Percentiles rank a stretch among this genome's conserved stretches.
Conservation (phyloP, 1,139 yeast genomes). For the Debaryomyces coudertii region DNA sequence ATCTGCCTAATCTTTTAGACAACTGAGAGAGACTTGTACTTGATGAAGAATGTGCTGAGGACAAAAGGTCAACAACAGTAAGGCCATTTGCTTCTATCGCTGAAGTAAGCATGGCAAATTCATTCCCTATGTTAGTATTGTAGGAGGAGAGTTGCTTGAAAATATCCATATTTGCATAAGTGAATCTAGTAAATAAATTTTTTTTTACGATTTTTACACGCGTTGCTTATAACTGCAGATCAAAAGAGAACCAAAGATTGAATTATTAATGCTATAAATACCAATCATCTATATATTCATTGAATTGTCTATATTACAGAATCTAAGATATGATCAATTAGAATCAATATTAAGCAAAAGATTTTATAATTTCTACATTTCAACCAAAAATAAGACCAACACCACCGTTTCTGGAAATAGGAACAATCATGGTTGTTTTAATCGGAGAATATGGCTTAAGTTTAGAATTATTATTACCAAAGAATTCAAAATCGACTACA, state of each 20-base stretch:
- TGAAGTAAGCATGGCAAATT: constrained; percentile 20
- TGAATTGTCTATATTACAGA: neutral
- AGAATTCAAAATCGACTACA: constrained; percentile 21
- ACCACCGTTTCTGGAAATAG: constrained; percentile 41
- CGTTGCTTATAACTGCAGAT: neutral
- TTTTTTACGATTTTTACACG: neutral
- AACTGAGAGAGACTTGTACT: constrained; percentile 26
- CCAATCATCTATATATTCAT: neutral
- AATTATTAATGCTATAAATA: too few species aligned
- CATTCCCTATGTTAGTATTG: constrained; percentile 16
- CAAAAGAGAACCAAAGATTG: too few species aligned
- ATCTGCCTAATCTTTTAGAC: constrained; percentile 48
- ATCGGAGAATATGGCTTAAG: constrained; percentile 19
- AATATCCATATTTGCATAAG: constrained; percentile 26
- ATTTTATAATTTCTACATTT: too few species aligned
- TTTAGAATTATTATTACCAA: constrained; percentile 16
- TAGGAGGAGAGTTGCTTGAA: constrained; percentile 27
- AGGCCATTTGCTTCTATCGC: constrained; percentile 25
- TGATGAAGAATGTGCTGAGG: constrained; percentile 12
- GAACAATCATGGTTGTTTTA: constrained; percentile 25
- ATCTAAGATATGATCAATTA: neutral
- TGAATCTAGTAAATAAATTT: neutral
- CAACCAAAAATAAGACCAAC: constrained; percentile 36
- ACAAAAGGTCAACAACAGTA: constrained; percentile 28
- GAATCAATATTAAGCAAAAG: neutral